phyloP scores from a whole-genome alignment of 2,329 filamentous ascomycete genomes.

The Pseudogymnoascus sp. region DNA sequence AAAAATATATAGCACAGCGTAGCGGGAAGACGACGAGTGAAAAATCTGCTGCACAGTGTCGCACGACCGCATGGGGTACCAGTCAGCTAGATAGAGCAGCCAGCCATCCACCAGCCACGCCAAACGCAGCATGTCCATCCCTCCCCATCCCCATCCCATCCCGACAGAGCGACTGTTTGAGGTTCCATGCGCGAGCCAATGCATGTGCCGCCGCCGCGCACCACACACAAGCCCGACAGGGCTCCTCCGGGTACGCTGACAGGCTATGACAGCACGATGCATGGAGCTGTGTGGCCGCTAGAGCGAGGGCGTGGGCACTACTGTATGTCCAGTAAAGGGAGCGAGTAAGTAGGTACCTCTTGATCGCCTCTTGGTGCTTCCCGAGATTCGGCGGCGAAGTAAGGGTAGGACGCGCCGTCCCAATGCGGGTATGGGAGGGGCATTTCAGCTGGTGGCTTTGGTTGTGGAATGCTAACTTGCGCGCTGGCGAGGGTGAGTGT shows the following conservation, averaged over 20 bases:
- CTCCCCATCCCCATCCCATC: background rate
- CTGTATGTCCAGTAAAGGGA: background rate
- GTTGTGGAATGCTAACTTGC: background rate
- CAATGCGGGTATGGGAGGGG: background rate
- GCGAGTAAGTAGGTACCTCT: background rate
- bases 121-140: background rate
- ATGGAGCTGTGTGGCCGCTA: background rate
- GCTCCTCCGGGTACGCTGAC: background rate
- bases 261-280: constrained; percentile 3
- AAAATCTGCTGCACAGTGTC: constrained; percentile 1
- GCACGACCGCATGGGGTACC: background rate
- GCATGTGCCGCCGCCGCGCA: background rate
- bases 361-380: background rate
- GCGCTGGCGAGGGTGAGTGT: background rate
- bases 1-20: too few species aligned
- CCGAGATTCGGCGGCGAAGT: background rate
- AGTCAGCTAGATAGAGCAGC: background rate
- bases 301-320: background rate
- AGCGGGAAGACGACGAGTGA: background rate
- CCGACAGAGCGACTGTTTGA: background rate
- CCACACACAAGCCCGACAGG: background rate
- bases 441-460: background rate
- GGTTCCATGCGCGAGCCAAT: background rate
- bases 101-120: background rate
- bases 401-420: background rate